Conservation (phyloP, 257 asterid species). For the Euphrasia confusa region DNA sequence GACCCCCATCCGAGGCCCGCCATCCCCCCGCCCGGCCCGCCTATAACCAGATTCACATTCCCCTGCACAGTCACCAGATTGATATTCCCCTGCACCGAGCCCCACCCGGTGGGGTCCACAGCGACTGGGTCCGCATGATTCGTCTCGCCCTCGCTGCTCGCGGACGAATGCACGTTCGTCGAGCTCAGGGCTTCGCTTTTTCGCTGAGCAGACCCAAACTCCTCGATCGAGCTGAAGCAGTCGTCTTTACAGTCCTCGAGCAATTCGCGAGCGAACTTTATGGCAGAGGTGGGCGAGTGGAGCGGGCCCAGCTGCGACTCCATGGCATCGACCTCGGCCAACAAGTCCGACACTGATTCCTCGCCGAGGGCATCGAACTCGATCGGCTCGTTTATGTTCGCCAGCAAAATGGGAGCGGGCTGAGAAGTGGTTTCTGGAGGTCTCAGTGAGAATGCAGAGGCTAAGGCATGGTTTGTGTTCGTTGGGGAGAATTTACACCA, state of each 20-base stretch:
- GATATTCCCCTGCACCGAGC: constrained; percentile 51
- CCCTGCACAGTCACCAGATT: constrained; percentile 62
- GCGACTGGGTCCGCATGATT: constrained; percentile 39
- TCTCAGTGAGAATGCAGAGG: constrained; percentile 31
- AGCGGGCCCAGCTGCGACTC: constrained; percentile 37
- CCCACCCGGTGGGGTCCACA: constrained; percentile 40
- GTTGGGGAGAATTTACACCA: constrained; percentile 43
- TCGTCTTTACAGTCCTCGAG: constrained; percentile 43
- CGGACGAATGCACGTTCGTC: constrained; percentile 53
- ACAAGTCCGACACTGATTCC: constrained; percentile 65
- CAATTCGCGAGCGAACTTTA: constrained; percentile 40
- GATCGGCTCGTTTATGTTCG: constrained; percentile 50
- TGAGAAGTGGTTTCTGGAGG: constrained; percentile 39
- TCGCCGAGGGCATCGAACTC: constrained; percentile 68
- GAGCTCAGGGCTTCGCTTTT: constrained; percentile 51
- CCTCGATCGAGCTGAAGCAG: constrained; percentile 48
- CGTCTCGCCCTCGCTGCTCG: constrained; percentile 69
- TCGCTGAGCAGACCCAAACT: constrained; percentile 30
- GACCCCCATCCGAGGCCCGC: constrained; percentile 44
- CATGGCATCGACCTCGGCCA: constrained; percentile 80
- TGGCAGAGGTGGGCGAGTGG: constrained; percentile 45
- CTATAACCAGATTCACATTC: constrained; percentile 57
- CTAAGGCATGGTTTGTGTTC: constrained; percentile 33
- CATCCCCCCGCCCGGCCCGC: constrained; percentile 56
- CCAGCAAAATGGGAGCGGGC: constrained; percentile 41